These are phyloP conservation scores for Termitomyces sp. DNA, from an alignment of 768 basidiomycete genomes.

Conservation along the genomic window DNA sequence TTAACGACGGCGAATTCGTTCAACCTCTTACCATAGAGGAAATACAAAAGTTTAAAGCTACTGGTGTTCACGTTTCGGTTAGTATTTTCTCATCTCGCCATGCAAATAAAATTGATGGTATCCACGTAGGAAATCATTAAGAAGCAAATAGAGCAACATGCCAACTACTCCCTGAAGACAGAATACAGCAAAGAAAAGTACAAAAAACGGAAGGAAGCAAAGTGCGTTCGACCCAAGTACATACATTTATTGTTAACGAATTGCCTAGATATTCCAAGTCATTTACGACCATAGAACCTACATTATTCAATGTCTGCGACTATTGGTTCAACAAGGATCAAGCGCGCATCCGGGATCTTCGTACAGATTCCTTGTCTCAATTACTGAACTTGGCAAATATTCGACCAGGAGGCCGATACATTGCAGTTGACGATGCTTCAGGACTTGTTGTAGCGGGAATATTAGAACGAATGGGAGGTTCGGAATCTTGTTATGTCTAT, in stretches of 20 bases:
- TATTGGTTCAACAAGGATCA: slow-evolving; percentile 90
- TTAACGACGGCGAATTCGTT: slow-evolving; percentile 81
- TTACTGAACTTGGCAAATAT: slow-evolving; percentile 82
- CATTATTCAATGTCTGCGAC: slow-evolving; percentile 80
- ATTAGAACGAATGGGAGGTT: slow-evolving; percentile 84
- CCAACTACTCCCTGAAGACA: slow-evolving; percentile 90
- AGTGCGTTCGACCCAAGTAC: slow-evolving; percentile 47
- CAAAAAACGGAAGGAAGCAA: slow-evolving; percentile 93
- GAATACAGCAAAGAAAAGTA: slow-evolving; percentile 99
- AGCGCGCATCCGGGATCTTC: slow-evolving; percentile 74
- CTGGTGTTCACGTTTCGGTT: slow-evolving; percentile 78
- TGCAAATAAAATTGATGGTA: neutral
- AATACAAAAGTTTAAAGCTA: slow-evolving; percentile 78
- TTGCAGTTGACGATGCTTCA: slow-evolving; percentile 90
- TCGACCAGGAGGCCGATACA: slow-evolving; percentile 79
- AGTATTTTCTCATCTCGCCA: slow-evolving; percentile 14
- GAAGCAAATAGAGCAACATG: slow-evolving; percentile 89
- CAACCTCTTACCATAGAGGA: slow-evolving; percentile 82
- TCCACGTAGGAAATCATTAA: slow-evolving; percentile 83
- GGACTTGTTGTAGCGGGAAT: slow-evolving; percentile 84
- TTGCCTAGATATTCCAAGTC: slow-evolving; percentile 73
- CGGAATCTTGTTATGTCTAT: neutral
- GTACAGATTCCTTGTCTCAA: slow-evolving; percentile 86
- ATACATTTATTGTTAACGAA: neutral
- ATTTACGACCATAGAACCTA: slow-evolving; percentile 86